Evolutionary conservation across 345 rosid genomes (phyloP).

Genomic region (Citrus australasica): DNA sequence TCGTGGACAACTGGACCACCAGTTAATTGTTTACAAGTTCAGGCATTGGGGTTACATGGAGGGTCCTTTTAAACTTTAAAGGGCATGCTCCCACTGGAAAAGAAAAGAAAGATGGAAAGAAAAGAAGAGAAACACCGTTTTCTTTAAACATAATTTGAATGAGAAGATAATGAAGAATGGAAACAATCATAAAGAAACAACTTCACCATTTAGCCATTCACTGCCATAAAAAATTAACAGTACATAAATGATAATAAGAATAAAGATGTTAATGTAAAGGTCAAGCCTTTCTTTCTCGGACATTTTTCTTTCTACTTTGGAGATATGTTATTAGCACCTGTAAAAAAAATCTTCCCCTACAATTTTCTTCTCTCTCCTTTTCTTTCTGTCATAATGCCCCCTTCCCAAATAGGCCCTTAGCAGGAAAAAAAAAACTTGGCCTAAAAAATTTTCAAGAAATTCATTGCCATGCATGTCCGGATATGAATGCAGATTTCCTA

Average conservation of each 20-base stretch:
- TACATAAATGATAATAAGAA: neutral
- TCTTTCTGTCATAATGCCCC: neutral
- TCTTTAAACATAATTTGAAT: neutral
- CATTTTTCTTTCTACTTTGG: no score
- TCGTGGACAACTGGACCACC: conserved; percentile 37
- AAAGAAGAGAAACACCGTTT: neutral
- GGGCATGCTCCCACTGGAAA: conserved; percentile 40
- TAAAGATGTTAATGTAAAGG: neutral
- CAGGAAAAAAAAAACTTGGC: neutral
- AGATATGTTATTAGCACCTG: neutral
- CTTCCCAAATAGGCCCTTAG: neutral
- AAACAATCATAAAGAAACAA: neutral
- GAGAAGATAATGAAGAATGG: neutral
- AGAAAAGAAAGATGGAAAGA: neutral
- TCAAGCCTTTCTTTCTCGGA: neutral
- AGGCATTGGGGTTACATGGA: conserved; percentile 74
- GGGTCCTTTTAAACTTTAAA: conserved; percentile 50
- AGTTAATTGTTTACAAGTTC: conserved; percentile 51
- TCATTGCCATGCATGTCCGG: neutral
- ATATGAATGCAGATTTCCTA: neutral
- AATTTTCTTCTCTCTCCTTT: neutral
- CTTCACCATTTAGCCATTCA: neutral
- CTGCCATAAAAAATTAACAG: neutral
- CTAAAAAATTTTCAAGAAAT: neutral
- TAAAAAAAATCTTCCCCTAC: neutral